Evolutionary conservation across 1,284 basidiomycete genomes (phyloP), one percentile per base, ranked within the genome.

Genomic region (Fomitopsis pinicola): DNA sequence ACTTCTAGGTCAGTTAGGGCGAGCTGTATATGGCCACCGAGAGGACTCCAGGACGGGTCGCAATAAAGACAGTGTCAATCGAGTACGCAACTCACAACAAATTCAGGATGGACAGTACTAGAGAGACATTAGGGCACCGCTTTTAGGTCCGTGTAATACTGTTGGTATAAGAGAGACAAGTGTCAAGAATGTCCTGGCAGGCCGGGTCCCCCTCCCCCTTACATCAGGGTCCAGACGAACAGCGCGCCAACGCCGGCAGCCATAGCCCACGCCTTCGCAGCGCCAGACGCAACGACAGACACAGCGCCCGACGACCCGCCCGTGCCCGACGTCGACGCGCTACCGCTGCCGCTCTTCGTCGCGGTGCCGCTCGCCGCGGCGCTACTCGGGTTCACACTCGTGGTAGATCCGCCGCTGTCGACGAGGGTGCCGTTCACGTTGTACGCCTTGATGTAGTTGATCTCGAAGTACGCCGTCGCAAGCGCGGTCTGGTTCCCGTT

Each of bases 391-490:
- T 54, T 54, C 9, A 66, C 61, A 35, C 63, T 62, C 8, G 64
- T 62, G 8, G 62, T 63, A 33, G 57, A 62, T 14, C 63, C 64
- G 30, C 45, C 35, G 33, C 63, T 57, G n/a, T 61, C 57, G 40
- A 67, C 59, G 57, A 66, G 59, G 45, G 58, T 60, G 54, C 62
- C 65, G 58, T 66, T 70, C 1, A 70, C 68, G 19, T 74, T 75
- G 69, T 76, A 79, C 22, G 73, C 77, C 63, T 81, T 81, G 67
- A 84, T 71, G 67, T 79, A 81, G 63, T 74, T 72, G 70, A 84
- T 74, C 72, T 82, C 81, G 68, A 83, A 83, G 74, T 82, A 77
- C 1, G 83, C 82, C 28, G 78, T 70, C 58, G 78, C 77, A 69
- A 80, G 85, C 64, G 76, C 78, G 42, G 80, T 77, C 59, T 74